Evolutionary conservation across 1,284 basidiomycete species (phyloP), one percentile per base, ranked within the genome.

Genomic region (Trichosporon sp.): DNA sequence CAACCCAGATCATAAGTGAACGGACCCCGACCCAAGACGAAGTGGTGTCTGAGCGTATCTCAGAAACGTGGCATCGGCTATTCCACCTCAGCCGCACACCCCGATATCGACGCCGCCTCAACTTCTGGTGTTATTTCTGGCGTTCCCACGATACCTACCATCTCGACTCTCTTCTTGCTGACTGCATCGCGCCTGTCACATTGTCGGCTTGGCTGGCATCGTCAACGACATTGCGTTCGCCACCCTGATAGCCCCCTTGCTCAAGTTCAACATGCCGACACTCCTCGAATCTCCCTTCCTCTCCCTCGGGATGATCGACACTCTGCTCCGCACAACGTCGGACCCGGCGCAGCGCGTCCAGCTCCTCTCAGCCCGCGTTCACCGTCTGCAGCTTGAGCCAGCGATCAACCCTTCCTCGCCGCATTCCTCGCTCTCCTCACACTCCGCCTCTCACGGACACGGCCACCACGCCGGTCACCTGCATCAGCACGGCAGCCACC

Each of bases 331-430:
- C 12, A 51, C 63, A 26, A 64, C 65, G 3, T 16, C 63, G 0
- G 70, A 70, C 38, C 74, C 74, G 2, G 64, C 40, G 0, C 59
- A 75, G 38, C 73, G 78, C 2, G 75, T 79, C 19, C 77, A 76
- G 56, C 75, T 82, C 10, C 73, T 82, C 43, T 70, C 74, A 4
- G 78, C 79, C 4, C 76, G 76, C 46, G 68, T 81, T 4, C 74
- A 78, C 32, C 67, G 80, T 5, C 73, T 81, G 4, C 35, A 67
- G 67, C 35, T 59, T 3, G 70, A 65, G 14, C n/a, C 54, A 0
- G 59, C 59, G 31, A 63, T 63, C 59, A 32, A 35, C 32, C 32
- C 59, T 10, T 35, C 59, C 5, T 63, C 59, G 31, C n/a, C 59
- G 12, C 56, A 61, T 31, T 61, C 56, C 4, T 31, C 31, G 12